Conservation (phyloP, 768 basidiomycete genomes). For the Pulveroboletus frians region DNA sequence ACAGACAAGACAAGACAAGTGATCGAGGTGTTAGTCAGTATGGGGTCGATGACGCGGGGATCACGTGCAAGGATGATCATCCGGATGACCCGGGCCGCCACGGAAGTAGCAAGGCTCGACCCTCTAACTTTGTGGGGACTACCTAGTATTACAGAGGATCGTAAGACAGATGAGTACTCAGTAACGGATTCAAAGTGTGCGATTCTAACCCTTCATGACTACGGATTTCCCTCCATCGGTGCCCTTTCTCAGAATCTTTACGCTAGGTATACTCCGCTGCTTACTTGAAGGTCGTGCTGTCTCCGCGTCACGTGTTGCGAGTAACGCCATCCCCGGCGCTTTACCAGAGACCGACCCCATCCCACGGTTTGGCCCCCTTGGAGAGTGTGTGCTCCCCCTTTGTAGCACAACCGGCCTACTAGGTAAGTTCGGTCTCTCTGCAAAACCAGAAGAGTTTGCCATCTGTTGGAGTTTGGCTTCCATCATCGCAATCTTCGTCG, state of each 20-base stretch:
- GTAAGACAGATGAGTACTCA: no score
- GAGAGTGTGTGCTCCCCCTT: neutral
- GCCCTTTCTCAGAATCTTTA: conserved; percentile 27
- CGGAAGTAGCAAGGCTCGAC: no score
- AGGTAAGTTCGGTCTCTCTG: conserved; percentile 21
- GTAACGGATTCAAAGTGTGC: no score
- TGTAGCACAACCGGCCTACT: conserved; percentile 13
- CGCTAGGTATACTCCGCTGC: conserved; percentile 29
- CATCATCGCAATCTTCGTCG: conserved; percentile 89
- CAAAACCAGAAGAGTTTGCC: conserved; percentile 35
- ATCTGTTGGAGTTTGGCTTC: conserved; percentile 92
- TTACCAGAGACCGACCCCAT: neutral
- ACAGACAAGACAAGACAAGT: no score
- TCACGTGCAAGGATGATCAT: no score
- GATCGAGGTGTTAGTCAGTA: no score
- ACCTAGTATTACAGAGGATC: no score
- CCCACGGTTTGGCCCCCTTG: neutral
- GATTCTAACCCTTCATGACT: conserved; percentile 2
- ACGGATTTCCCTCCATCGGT: conserved; percentile 12
- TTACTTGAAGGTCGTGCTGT: conserved; percentile 13
- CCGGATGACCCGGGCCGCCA: no score
- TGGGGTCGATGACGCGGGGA: no score
- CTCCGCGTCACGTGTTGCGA: conserved; percentile 6
- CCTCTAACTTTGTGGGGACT: no score
- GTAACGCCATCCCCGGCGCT: neutral